phyloP scores from a whole-genome alignment of 768 basidiomycete species.

The Lactarius tabidus region DNA sequence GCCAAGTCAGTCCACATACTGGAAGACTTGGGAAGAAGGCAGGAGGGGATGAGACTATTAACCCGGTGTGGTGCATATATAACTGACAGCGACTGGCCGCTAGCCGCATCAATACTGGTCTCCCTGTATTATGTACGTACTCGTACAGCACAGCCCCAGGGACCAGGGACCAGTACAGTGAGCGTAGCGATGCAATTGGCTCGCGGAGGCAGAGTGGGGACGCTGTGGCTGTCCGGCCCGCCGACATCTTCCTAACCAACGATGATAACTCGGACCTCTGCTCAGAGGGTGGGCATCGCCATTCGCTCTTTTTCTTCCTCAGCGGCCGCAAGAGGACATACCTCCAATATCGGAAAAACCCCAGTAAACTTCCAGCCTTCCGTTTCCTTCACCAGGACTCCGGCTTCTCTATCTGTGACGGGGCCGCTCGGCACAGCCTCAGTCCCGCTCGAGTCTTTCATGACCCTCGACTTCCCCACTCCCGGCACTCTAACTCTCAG shows the following conservation, averaged over 20 bases:
- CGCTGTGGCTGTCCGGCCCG: background rate
- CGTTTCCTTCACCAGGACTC: conserved; percentile 40
- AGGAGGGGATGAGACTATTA: background rate
- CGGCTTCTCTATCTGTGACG: conserved; percentile 46
- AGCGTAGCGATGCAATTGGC: too few species aligned
- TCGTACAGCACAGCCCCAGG: background rate
- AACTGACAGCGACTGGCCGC: background rate
- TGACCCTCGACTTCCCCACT: conserved; percentile 38
- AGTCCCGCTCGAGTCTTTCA: conserved; percentile 46
- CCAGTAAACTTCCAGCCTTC: conserved; percentile 50
- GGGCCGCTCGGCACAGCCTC: conserved; percentile 53
- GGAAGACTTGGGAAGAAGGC: background rate
- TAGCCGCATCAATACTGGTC: background rate
- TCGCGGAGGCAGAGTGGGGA: background rate
- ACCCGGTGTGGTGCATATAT: background rate
- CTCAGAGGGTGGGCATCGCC: conserved; percentile 10
- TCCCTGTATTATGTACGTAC: background rate
- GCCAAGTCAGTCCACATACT: too few species aligned
- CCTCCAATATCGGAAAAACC: conserved; percentile 47
- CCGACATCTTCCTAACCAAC: background rate
- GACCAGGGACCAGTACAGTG: background rate
- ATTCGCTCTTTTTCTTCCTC: conserved; percentile 22
- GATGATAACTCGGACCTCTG: conserved; percentile 16
- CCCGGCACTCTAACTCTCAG: conserved; percentile 35
- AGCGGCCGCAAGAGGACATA: conserved; percentile 20